Evolutionary conservation across 306 rosid genomes (phyloP).

Genomic region (Trifolium repens): DNA sequence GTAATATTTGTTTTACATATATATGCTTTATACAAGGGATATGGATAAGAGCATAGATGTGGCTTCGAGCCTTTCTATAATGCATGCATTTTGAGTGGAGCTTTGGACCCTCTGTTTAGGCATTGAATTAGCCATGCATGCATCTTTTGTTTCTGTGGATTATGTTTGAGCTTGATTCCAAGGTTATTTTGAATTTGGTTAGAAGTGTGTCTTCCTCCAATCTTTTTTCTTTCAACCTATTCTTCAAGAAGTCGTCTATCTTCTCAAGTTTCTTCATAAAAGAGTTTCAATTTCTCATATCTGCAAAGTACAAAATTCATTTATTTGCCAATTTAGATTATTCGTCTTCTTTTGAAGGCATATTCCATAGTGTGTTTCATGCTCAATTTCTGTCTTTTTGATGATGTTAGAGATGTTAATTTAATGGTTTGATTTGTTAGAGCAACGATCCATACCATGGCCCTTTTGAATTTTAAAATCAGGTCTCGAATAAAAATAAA

Average conservation of each 20-base stretch:
- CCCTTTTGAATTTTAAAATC: too few species aligned
- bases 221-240: background rate
- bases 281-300: background rate
- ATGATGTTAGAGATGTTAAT: too few species aligned
- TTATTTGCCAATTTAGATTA: background rate
- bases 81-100: background rate
- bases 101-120: background rate
- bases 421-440: too few species aligned
- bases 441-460: too few species aligned
- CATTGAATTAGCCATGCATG: constrained; percentile 5
- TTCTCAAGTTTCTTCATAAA: background rate
- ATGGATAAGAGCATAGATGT: background rate
- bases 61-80: background rate
- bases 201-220: background rate
- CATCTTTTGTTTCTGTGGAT: background rate
- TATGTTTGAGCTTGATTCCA: background rate
- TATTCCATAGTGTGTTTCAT: too few species aligned
- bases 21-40: constrained; percentile 5
- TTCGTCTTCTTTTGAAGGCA: background rate
- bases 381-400: too few species aligned
- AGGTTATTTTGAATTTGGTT: background rate
- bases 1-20: background rate
- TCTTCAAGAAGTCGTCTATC: background rate
- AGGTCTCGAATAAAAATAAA: too few species aligned
- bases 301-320: background rate